Evolutionary conservation across 768 basidiomycete genomes (phyloP).

Genomic region (Melanogaster broomeanus): DNA sequence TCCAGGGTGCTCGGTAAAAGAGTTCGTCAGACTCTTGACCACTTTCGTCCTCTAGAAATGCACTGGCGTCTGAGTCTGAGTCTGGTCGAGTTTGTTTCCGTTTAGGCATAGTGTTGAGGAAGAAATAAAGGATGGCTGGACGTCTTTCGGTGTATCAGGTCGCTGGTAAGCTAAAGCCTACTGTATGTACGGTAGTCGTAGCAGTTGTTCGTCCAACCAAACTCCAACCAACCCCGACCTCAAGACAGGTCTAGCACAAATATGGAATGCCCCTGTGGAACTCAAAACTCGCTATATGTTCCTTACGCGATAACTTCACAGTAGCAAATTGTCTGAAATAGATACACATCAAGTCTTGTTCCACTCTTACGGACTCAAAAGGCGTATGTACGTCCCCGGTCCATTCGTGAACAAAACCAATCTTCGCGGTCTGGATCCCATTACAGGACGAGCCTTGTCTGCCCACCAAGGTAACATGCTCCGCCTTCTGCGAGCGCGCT

Average conservation of each 20-base stretch:
- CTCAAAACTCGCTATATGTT: too few species aligned
- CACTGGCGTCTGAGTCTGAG: slow-evolving; percentile 15
- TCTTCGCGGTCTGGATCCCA: background rate
- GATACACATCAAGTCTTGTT: background rate
- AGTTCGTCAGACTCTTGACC: slow-evolving; percentile 22
- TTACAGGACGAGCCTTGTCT: slow-evolving; percentile 25
- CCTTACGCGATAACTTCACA: too few species aligned
- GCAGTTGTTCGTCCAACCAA: too few species aligned
- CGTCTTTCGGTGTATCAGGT: too few species aligned
- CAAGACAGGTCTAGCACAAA: background rate
- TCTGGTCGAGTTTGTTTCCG: slow-evolving; percentile 18
- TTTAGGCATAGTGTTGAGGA: slow-evolving; percentile 32
- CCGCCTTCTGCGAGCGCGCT: slow-evolving; percentile 60
- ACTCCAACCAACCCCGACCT: too few species aligned
- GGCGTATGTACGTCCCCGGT: background rate
- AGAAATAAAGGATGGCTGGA: too few species aligned
- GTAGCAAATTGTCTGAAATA: too few species aligned
- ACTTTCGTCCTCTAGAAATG: slow-evolving; percentile 6
- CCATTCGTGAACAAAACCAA: background rate
- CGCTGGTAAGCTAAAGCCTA: too few species aligned
- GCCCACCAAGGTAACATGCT: slow-evolving; percentile 36
- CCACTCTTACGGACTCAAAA: background rate
- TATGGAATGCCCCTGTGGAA: background rate
- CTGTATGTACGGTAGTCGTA: too few species aligned
- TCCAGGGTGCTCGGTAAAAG: slow-evolving; percentile 16